Conservation (phyloP, 306 rosid genomes). For the Gastrolobium villosum region DNA sequence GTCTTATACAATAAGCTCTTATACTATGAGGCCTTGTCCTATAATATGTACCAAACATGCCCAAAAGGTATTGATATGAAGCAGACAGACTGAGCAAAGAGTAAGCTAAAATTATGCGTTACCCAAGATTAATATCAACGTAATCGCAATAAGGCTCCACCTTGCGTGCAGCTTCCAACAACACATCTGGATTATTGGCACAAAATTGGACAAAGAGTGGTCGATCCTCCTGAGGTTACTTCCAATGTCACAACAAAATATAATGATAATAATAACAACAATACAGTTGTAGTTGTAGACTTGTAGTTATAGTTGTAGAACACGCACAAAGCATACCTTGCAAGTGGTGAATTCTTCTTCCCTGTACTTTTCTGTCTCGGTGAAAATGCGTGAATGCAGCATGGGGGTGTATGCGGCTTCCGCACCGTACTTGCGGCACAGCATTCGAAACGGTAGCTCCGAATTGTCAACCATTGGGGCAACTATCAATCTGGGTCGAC, state of each 20-base stretch:
- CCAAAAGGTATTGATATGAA: background rate
- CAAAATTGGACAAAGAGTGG: slow-evolving; percentile 96
- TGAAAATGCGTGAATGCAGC: slow-evolving; percentile 61
- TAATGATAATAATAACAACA: background rate
- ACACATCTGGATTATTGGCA: slow-evolving; percentile 84
- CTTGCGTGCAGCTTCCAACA: slow-evolving; percentile 83
- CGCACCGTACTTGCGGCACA: slow-evolving; percentile 94
- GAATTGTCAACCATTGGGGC: slow-evolving; percentile 99
- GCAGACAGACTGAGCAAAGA: background rate
- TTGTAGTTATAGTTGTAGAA: background rate
- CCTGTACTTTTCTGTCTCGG: slow-evolving; percentile 85
- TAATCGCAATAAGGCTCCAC: slow-evolving; percentile 90
- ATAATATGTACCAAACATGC: no score
- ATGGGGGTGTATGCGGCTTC: slow-evolving; percentile 62
- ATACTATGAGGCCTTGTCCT: no score
- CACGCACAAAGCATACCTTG: slow-evolving; percentile 40
- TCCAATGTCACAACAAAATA: slow-evolving; percentile 9
- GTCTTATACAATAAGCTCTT: no score
- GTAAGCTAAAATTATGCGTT: slow-evolving; percentile 32
- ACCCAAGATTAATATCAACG: slow-evolving; percentile 98
- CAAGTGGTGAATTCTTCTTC: slow-evolving; percentile 91
- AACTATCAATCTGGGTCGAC: slow-evolving; percentile 82
- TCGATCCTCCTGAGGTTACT: slow-evolving; percentile 65
- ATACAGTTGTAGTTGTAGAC: background rate
- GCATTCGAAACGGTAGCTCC: slow-evolving; percentile 90